Conservation (phyloP, 345 rosid genomes). For the Conringia planisiliqua region DNA sequence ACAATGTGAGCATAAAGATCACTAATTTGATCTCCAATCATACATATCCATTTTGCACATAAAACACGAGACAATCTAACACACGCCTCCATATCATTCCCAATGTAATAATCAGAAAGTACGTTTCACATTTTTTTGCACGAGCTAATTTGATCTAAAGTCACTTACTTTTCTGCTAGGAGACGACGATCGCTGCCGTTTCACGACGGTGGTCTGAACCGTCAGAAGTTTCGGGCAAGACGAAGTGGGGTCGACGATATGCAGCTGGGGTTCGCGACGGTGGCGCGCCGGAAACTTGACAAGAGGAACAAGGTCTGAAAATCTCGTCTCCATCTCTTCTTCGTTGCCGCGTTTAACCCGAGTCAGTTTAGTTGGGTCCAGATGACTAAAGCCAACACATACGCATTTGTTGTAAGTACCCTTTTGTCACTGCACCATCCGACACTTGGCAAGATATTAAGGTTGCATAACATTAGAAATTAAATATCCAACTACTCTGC, state of each 20-base stretch:
- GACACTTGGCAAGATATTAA: too few species aligned
- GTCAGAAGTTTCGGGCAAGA: not conserved
- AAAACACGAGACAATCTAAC: not conserved
- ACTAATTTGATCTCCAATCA: not conserved
- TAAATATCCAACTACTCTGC: too few species aligned
- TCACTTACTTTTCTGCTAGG: conserved; percentile 3
- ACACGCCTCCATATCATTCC: not conserved
- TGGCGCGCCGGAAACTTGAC: not conserved
- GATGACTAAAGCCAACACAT: not conserved
- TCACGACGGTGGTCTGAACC: conserved; percentile 18
- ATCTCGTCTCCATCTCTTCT: conserved; percentile 24
- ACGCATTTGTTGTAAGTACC: not conserved
- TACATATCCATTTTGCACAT: not conserved
- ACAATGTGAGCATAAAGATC: not conserved
- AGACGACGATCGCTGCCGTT: conserved; percentile 14
- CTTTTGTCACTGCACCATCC: not conserved
- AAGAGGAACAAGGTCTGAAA: conserved; percentile 11
- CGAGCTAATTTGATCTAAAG: not conserved
- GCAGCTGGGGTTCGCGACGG: conserved; percentile 22
- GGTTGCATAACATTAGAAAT: too few species aligned
- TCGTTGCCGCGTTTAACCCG: conserved; percentile 2
- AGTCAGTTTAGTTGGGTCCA: conserved; percentile 9
- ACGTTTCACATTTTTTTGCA: too few species aligned
- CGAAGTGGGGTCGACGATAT: conserved; percentile 26
- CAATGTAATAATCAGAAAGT: not conserved